Percentiles rank a stretch among this genome's conserved stretches.
Evolutionary conservation across 495 filamentous ascomycete species (phyloP).

Genomic region (Trichoderma gamsii): DNA sequence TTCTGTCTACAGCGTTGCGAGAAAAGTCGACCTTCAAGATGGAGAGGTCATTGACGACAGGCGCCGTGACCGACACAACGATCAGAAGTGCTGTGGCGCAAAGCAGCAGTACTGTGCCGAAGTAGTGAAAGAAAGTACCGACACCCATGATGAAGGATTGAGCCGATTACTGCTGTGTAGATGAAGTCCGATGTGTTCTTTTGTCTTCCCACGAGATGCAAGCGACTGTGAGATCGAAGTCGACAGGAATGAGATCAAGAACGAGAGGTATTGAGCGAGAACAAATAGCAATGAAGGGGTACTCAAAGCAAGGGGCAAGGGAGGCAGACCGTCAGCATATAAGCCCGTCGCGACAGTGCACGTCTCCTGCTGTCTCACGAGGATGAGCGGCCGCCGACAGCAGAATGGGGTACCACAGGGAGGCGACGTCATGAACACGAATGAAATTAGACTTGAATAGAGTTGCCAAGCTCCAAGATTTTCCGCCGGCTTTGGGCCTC

Average conservation of each 20-base stretch:
- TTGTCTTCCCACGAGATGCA: neutral
- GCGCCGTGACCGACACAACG: constrained; percentile 52
- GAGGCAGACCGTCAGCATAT: constrained; percentile 16
- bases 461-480: neutral
- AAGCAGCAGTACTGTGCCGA: constrained; percentile 55
- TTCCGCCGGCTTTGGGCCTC: neutral
- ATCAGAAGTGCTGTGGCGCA: constrained; percentile 48
- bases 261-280: constrained; percentile 7
- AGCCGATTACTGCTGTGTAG: neutral
- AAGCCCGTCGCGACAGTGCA: constrained; percentile 4
- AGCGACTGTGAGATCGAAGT: neutral
- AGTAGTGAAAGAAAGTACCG: constrained; percentile 46
- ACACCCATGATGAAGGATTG: constrained; percentile 36
- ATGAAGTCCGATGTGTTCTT: neutral
- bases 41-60: constrained; percentile 47
- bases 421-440: constrained; percentile 9
- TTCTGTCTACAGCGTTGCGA: constrained; percentile 15
- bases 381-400: constrained; percentile 3
- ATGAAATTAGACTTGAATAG: neutral
- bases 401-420: constrained; percentile 6
- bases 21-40: constrained; percentile 46
- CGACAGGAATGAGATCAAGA: neutral
- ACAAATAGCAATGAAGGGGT: constrained; percentile 6
- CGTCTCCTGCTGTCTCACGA: constrained; percentile 2
- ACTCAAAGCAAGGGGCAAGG: neutral